Evolutionary conservation across 371 early-diverging fungal genomes (phyloP).

Genomic region (Circinella minor): DNA sequence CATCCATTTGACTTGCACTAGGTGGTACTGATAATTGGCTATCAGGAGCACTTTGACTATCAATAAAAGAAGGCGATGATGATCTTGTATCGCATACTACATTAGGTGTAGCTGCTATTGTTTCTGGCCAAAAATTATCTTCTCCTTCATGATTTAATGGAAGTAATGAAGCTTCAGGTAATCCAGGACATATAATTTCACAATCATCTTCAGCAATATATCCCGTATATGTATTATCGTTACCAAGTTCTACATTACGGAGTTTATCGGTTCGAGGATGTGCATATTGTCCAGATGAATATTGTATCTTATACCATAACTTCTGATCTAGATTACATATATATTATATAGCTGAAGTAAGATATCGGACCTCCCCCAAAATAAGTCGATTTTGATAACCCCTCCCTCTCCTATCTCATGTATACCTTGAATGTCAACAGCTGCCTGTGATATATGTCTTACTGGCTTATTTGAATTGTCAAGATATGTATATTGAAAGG

Average conservation of each 20-base stretch:
- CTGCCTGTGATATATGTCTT: conserved; percentile 32
- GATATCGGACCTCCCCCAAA: background rate
- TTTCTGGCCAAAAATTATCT: conserved; percentile 30
- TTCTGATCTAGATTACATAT: background rate
- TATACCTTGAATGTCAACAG: conserved; percentile 29
- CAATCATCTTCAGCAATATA: conserved; percentile 28
- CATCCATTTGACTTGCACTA: conserved; percentile 1
- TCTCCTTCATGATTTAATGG: conserved; percentile 24
- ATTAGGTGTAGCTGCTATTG: background rate
- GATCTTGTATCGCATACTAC: background rate
- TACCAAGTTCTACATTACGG: conserved; percentile 2
- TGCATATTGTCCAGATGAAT: conserved; percentile 24
- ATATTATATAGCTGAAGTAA: background rate
- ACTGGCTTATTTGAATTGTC: conserved; percentile 26
- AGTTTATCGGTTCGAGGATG: conserved; percentile 26
- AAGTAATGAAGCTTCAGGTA: conserved; percentile 31
- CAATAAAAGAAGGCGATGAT: background rate
- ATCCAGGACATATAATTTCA: conserved; percentile 32
- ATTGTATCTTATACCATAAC: conserved; percentile 37
- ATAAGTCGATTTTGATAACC: too few species aligned
- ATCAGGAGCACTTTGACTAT: background rate
- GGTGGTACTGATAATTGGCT: background rate
- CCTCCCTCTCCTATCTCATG: background rate
- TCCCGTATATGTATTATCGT: conserved; percentile 17
- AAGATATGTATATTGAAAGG: conserved; percentile 38